Conservation (phyloP, 1,284 basidiomycete species). For the Sporisorium scitamineum region DNA sequence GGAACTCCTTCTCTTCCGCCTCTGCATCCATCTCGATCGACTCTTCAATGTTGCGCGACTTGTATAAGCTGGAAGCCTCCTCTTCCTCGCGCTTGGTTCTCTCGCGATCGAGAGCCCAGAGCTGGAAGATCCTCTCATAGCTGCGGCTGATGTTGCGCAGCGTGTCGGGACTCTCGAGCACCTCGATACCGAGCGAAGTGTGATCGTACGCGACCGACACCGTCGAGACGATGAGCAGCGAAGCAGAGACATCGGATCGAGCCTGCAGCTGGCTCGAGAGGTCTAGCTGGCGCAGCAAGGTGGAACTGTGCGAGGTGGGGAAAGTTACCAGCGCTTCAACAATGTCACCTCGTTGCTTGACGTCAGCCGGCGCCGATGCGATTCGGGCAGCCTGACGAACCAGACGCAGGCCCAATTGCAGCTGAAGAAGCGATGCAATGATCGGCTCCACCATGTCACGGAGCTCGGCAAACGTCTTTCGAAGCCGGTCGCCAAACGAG, state of each 20-base stretch:
- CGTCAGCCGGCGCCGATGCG: constrained; percentile 30
- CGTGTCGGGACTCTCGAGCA: constrained; percentile 26
- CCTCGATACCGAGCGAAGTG: constrained; percentile 21
- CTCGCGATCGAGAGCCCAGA: constrained; percentile 86
- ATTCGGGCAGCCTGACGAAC: constrained; percentile 56
- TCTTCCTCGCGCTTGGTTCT: constrained; percentile 77
- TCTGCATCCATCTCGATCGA: constrained; percentile 77
- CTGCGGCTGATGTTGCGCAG: constrained; percentile 44
- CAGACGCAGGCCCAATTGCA: constrained; percentile 83
- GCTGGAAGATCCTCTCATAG: constrained; percentile 80
- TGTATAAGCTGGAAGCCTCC: constrained; percentile 83
- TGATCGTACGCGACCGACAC: constrained; percentile 40
- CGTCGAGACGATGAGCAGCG: constrained; percentile 42
- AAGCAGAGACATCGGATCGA: constrained; percentile 54
- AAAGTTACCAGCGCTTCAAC: constrained; percentile 62
- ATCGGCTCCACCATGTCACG: constrained; percentile 80
- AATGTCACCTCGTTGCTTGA: constrained; percentile 41
- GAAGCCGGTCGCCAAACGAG: constrained; percentile 71
- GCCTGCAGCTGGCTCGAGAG: constrained; percentile 58
- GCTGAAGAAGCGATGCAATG: constrained; percentile 75
- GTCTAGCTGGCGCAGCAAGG: constrained; percentile 50
- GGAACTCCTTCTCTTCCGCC: constrained; percentile 81
- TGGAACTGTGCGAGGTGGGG: constrained; percentile 55
- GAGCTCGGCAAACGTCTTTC: constrained; percentile 72
- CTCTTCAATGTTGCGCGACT: constrained; percentile 76